A percentile compares a stretch with the other conserved stretches of the same genome.
Conservation (phyloP, 2,329 filamentous ascomycete species). For the Paecilomyces formosus region DNA sequence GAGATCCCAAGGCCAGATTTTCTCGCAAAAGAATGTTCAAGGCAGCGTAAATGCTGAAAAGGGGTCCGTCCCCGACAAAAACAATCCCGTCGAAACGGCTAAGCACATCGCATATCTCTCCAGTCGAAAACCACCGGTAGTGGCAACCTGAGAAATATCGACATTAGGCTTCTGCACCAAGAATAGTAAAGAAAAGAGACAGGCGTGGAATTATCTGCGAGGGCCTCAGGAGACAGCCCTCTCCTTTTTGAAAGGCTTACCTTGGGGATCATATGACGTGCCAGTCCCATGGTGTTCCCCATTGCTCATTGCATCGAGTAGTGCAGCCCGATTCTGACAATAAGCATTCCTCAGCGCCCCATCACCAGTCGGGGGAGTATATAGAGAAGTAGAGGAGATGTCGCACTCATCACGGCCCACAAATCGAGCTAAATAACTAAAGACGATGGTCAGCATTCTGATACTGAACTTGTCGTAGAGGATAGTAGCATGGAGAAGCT, state of each 20-base stretch:
- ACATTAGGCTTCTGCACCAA: neutral
- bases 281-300: constrained; percentile 36
- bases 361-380: constrained; percentile 17
- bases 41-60: constrained; percentile 35
- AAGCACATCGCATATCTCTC: constrained; percentile 39
- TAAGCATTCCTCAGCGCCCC: constrained; percentile 13
- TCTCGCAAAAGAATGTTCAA: constrained; percentile 39
- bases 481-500: neutral
- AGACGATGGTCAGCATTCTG: neutral
- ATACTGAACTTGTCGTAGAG: neutral
- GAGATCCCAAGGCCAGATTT: constrained; percentile 30
- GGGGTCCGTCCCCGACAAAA: constrained; percentile 36
- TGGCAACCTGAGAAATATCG: constrained; percentile 24
- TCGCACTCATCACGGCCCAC: constrained; percentile 29
- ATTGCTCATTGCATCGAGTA: constrained; percentile 34
- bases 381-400: constrained; percentile 27
- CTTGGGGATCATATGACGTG: constrained; percentile 30
- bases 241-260: constrained; percentile 11
- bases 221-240: neutral
- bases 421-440: constrained; percentile 28
- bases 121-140: constrained; percentile 35
- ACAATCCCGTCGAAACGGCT: constrained; percentile 34
- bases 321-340: constrained; percentile 25
- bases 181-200: neutral
- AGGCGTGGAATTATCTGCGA: neutral